Base-by-base conservation (phyloP, 2,329 filamentous ascomycete species). In the Akanthomyces uredinophilus region DNA sequence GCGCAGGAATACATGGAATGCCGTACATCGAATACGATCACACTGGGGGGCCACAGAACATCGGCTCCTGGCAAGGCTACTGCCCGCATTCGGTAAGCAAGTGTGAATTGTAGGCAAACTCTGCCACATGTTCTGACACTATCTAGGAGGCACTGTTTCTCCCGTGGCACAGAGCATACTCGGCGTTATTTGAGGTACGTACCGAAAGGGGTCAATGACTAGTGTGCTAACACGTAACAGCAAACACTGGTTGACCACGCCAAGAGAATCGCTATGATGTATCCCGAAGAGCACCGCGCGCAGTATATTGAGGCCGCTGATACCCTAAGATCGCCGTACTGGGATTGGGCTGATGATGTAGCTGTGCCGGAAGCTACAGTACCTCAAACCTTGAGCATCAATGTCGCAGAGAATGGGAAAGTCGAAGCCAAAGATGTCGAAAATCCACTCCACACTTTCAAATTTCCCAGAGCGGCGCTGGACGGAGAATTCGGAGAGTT, bases 91-190 rank as follows among this genome's bases (percentile, higher is more conserved):
- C 74, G 63, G 81, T 83, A 54, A 27, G 58, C 16, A 10, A 72
- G 67, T 8, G 11, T 4, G 24, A 1, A 16, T 14, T 5, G 3
- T 1, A 5, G 32, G 14, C 1, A 46, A n/a, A 5, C 39, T 37
- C 27, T 27, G 7, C 10, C 11, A 16, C 8, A 10, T 39, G 7
- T 61, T 22, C 55, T 63, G 27, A 63, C 61, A 50, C 14, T 24
- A 22, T 24, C 18, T 46, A 82, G 81, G 78, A 83, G 68, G 71
- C 75, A n/a, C 68, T 80, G 27, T 83, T 85, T 65, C 68, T 78
- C 7, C 71, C 79, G 20, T 86, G 82, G 84, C 84, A 87, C 69
- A 80, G 83, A 6, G 79, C 82, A 4, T 86, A 82, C 63, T 67
- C 84, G 47, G 73, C 78, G 8, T 73, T 86, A 6, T 85, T 76